A percentile compares a stretch with the other conserved stretches of the same genome.
phyloP scores from a whole-genome alignment of 2,329 filamentous ascomycete species.

The Diaporthe vexans region DNA sequence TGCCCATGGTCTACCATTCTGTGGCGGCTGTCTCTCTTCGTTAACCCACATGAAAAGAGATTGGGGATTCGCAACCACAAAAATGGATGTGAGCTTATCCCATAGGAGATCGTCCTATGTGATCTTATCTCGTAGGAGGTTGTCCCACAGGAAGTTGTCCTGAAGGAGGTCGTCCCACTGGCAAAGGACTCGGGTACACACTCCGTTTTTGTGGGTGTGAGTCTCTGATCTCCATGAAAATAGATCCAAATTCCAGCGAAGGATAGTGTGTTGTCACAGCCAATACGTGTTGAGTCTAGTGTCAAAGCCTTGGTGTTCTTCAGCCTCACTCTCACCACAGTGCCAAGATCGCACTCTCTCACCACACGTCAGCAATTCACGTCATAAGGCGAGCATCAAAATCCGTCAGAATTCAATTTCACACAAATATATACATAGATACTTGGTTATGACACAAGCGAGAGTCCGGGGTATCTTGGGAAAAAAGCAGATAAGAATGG shows the following conservation, averaged over 20 bases:
- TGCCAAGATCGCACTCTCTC: background rate
- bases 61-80: no score
- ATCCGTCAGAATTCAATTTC: background rate
- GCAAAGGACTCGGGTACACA: no score
- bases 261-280: background rate
- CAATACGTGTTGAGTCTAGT: background rate
- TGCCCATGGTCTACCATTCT: background rate
- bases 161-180: no score
- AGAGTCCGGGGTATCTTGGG: slow-evolving; percentile 38
- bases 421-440: slow-evolving; percentile 6
- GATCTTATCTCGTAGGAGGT: no score
- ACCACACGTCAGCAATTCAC: background rate
- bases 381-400: background rate
- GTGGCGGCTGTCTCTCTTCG: background rate
- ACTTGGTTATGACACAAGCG: slow-evolving; percentile 25
- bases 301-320: background rate
- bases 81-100: no score
- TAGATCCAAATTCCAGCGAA: background rate
- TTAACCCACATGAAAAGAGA: background rate
- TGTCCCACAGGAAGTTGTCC: no score
- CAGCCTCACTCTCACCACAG: background rate
- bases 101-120: no score
- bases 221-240: background rate
- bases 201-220: no score
- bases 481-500: background rate